Conservation (phyloP, 2,329 filamentous ascomycete species). For the Colletotrichum trifolii region DNA sequence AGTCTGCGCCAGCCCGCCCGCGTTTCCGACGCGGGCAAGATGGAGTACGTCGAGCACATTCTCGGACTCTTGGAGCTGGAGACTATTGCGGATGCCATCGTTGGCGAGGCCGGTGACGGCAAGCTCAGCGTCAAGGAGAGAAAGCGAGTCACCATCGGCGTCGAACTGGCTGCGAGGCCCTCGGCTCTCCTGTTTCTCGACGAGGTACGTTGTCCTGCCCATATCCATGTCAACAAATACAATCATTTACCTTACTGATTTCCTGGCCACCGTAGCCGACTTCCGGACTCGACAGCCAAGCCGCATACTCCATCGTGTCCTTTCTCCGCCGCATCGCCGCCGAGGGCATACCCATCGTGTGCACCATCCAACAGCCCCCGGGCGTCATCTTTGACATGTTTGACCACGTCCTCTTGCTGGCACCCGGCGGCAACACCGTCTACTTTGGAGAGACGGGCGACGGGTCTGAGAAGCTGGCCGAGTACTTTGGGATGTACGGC, state of each 20-base stretch:
- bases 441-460: conserved; percentile 65
- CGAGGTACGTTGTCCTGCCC: conserved; percentile 50
- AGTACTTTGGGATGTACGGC: no score
- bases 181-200: conserved; percentile 80
- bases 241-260: no score
- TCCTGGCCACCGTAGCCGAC: conserved; percentile 59
- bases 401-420: conserved; percentile 65
- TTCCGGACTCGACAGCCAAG: conserved; percentile 79
- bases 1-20: conserved; percentile 73
- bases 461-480: no score
- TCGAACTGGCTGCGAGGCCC: conserved; percentile 79
- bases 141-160: conserved; percentile 76
- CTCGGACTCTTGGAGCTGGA: conserved; percentile 52
- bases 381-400: conserved; percentile 57
- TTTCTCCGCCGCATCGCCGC: conserved; percentile 72
- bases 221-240: no score
- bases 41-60: conserved; percentile 43
- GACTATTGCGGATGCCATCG: conserved; percentile 76
- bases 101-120: conserved; percentile 73
- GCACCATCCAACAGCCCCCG: conserved; percentile 59
- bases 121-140: conserved; percentile 53
- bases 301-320: conserved; percentile 77
- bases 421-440: conserved; percentile 66
- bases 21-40: conserved; percentile 50
- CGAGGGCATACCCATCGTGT: conserved; percentile 55